These are phyloP conservation scores for Eucalyptus microcorys DNA, from an alignment of 345 rosid genomes.

Conservation along the genomic window DNA sequence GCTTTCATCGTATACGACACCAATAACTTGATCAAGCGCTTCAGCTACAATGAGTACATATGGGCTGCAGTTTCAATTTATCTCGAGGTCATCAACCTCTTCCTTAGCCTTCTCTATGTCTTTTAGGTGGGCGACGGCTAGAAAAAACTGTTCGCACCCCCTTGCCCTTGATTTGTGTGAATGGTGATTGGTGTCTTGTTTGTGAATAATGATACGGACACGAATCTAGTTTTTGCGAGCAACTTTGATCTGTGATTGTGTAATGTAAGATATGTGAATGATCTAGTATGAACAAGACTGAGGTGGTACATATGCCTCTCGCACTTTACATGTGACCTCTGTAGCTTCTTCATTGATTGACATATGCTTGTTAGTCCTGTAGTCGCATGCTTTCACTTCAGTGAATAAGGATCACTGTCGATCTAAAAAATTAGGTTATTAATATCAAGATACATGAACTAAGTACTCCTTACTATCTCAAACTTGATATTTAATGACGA, in stretches of 20 bases:
- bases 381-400: not conserved
- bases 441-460: not conserved
- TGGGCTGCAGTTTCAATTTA: slow-evolving; percentile 57
- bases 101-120: slow-evolving; percentile 33
- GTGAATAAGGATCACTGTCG: not conserved
- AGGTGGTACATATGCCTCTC: not conserved
- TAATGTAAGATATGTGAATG: not conserved
- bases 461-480: not conserved
- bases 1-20: slow-evolving; percentile 30
- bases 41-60: slow-evolving; percentile 53
- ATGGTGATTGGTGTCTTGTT: not conserved
- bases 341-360: not conserved
- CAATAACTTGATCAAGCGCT: slow-evolving; percentile 41
- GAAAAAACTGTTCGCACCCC: not conserved
- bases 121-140: slow-evolving; percentile 9
- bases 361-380: not conserved
- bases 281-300: not conserved
- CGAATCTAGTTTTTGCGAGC: not conserved
- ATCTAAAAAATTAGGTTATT: not conserved
- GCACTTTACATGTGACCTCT: not conserved
- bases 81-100: slow-evolving; percentile 60
- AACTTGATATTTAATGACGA: not conserved
- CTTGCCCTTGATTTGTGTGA: not conserved
- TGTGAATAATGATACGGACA: not conserved
- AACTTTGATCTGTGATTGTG: not conserved